Evolutionary conservation across 2,329 filamentous ascomycete genomes (phyloP).

Genomic region (Phaeophleospora eucalypticola): DNA sequence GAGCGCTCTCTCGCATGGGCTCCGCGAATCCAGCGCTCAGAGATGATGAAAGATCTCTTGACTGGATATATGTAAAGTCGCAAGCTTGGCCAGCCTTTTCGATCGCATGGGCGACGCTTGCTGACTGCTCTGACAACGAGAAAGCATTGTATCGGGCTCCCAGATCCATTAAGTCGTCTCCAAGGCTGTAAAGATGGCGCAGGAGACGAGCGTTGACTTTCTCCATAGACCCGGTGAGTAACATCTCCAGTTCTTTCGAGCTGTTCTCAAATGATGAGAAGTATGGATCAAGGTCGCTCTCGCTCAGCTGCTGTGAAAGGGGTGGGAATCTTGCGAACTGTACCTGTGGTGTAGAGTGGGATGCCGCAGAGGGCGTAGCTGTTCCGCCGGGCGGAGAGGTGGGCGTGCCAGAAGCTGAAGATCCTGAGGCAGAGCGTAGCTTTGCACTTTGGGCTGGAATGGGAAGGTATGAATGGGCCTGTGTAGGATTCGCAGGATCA

Average conservation of each 20-base stretch:
- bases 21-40: conserved; percentile 94
- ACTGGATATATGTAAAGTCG: conserved; percentile 93
- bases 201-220: conserved; percentile 90
- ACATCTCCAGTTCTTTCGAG: conserved; percentile 82
- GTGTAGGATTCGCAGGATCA: conserved; percentile 85
- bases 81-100: conserved; percentile 92
- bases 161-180: conserved; percentile 84
- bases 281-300: conserved; percentile 91
- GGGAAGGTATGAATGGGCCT: conserved; percentile 82
- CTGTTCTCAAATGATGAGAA: conserved; percentile 91
- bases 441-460: conserved; percentile 82
- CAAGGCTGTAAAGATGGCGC: conserved; percentile 76
- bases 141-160: conserved; percentile 97
- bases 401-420: conserved; percentile 49
- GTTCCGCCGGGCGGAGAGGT: conserved; percentile 51
- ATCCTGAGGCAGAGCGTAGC: conserved; percentile 57
- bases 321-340: conserved; percentile 81
- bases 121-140: conserved; percentile 86
- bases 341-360: conserved; percentile 54
- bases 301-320: conserved; percentile 68
- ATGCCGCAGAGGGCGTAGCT: conserved; percentile 50
- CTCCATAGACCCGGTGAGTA: conserved; percentile 90
- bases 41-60: conserved; percentile 80
- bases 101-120: conserved; percentile 84
- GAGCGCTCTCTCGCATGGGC: conserved; percentile 94